Evolutionary conservation across 2,329 filamentous ascomycete genomes (phyloP).

Genomic region (Blastomyces gilchristii): DNA sequence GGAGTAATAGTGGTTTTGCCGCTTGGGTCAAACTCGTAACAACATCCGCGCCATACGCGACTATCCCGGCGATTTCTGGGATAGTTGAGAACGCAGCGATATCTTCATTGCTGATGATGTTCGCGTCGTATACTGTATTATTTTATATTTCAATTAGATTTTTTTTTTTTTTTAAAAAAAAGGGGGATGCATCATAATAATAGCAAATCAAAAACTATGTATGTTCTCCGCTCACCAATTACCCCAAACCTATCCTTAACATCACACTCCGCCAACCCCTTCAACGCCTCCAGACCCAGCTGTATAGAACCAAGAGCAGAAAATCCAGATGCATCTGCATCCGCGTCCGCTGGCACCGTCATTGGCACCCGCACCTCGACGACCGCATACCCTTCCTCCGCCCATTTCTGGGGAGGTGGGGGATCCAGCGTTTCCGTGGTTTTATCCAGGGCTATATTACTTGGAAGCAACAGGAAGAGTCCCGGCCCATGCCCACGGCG

Average conservation of each 20-base stretch:
- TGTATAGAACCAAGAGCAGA: neutral
- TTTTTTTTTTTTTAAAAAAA: too few species aligned
- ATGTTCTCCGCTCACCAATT: constrained; percentile 20
- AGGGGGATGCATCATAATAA: too few species aligned
- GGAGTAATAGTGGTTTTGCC: constrained; percentile 15
- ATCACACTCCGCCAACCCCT: constrained; percentile 21
- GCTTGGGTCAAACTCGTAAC: neutral
- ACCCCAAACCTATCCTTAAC: constrained; percentile 21
- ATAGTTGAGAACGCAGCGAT: constrained; percentile 15
- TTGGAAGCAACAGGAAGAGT: constrained; percentile 37
- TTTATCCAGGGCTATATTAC: constrained; percentile 21
- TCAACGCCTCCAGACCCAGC: constrained; percentile 16
- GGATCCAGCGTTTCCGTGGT: constrained; percentile 40
- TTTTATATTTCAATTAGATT: neutral
- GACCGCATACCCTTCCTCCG: constrained; percentile 58
- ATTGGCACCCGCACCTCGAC: constrained; percentile 38
- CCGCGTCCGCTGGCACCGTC: too few species aligned
- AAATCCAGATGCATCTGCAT: too few species aligned
- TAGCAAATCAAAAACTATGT: too few species aligned
- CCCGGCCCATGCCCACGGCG: constrained; percentile 41
- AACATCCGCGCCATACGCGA: constrained; percentile 23
- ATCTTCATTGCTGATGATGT: constrained; percentile 10
- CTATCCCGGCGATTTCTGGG: constrained; percentile 23
- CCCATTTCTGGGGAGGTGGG: constrained; percentile 55
- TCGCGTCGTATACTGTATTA: constrained; percentile 17